phyloP scores from a whole-genome alignment of 768 basidiomycete genomes.

The Suillus sp. region DNA sequence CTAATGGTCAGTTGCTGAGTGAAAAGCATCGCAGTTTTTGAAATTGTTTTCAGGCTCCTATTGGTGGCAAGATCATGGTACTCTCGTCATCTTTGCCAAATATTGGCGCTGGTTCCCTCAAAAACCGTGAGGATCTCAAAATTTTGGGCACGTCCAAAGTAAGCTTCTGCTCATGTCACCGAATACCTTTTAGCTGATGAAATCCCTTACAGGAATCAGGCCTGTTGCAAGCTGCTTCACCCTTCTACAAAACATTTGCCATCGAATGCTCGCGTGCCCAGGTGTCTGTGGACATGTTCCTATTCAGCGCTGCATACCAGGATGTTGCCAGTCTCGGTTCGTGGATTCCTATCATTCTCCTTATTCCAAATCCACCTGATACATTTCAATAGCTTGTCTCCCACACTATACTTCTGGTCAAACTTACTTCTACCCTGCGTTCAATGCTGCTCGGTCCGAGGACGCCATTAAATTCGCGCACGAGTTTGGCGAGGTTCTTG shows the following conservation, averaged over 20 bases:
- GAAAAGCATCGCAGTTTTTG: background rate
- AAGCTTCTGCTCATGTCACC: constrained; percentile 7
- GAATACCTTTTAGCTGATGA: constrained; percentile 10
- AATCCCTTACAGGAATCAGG: constrained; percentile 69
- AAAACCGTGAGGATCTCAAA: constrained; percentile 97
- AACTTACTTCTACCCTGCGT: constrained; percentile 97
- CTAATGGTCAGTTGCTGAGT: constrained; percentile 64
- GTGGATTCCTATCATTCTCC: constrained; percentile 19
- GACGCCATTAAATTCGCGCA: constrained; percentile 99
- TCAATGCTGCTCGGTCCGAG: constrained; percentile 92
- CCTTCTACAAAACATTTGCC: constrained; percentile 98
- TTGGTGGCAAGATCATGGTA: constrained; percentile 93
- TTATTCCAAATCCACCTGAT: constrained; percentile 9
- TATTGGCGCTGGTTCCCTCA: constrained; percentile 86
- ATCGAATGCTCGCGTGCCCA: constrained; percentile 98
- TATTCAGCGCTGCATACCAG: constrained; percentile 91
- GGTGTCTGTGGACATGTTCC: constrained; percentile 99
- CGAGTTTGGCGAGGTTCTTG: constrained; percentile 91
- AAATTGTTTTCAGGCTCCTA: constrained; percentile 61
- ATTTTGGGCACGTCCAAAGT: constrained; percentile 93
- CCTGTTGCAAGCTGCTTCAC: constrained; percentile 88
- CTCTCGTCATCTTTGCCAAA: constrained; percentile 86
- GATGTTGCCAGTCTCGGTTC: constrained; percentile 92
- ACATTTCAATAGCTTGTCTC: constrained; percentile 64
- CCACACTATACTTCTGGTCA: constrained; percentile 98